These are phyloP conservation scores for Arabidopsis thaliana DNA, from an alignment of 345 rosid genomes.

Conservation along the genomic window TAIR10.1 NC_003070.9:26081501-26082000, in stretches of 20 bases:
- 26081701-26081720: conserved; percentile 3
- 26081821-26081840: conserved; percentile 81
- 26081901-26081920: neutral
- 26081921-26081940: neutral
- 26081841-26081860: conserved; percentile 91
- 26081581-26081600: conserved; percentile 21
- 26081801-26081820: conserved; percentile 89
- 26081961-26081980: conserved; percentile 89
- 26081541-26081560: conserved; percentile 63
- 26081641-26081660: conserved; percentile 36
- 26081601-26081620: conserved; percentile 19
- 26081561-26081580: conserved; percentile 4
- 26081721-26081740: conserved; percentile 40
- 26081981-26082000: conserved; percentile 87
- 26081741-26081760: conserved; percentile 59
- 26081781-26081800: conserved; percentile 78
- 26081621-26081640: conserved; percentile 18
- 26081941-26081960: conserved; percentile 49
- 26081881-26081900: neutral
- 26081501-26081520: conserved; percentile 79
- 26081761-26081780: conserved; percentile 71
- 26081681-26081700: conserved; percentile 15
- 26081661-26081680: conserved; percentile 32
- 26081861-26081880: conserved; percentile 82
- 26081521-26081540: conserved; percentile 71